These are phyloP conservation scores for Cicer chorassanicum DNA, from an alignment of 306 rosid genomes.

Conservation along the genomic window DNA sequence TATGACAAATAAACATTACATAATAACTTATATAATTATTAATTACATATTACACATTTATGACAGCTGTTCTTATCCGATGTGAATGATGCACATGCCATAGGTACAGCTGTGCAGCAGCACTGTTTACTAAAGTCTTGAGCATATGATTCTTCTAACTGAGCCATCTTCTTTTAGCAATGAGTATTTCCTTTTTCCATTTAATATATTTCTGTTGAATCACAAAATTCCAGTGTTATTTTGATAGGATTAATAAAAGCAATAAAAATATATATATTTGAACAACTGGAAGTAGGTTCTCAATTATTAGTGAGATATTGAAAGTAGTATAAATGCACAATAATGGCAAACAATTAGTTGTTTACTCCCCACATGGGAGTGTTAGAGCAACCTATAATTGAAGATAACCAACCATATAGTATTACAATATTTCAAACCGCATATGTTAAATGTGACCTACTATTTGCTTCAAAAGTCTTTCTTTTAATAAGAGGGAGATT, in stretches of 20 bases:
- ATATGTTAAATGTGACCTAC: too few relatives aligned
- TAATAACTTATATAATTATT: constrained; percentile 2
- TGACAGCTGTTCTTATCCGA: constrained; percentile 17
- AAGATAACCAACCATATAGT: too few relatives aligned
- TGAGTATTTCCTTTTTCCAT: neutral
- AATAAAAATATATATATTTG: neutral
- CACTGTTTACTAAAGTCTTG: constrained; percentile 11
- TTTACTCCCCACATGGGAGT: neutral
- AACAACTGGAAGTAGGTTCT: neutral
- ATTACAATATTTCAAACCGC: neutral
- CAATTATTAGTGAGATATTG: neutral
- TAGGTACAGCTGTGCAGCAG: neutral
- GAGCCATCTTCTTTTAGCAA: constrained; percentile 13
- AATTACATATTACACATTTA: constrained; percentile 10
- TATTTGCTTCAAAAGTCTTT: too few relatives aligned
- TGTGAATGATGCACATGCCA: constrained; percentile 34
- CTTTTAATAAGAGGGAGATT: too few relatives aligned
- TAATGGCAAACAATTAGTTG: constrained; percentile 4
- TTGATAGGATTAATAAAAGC: constrained; percentile 12
- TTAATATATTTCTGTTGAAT: constrained; percentile 30
- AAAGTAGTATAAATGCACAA: neutral
- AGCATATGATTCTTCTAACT: constrained; percentile 27
- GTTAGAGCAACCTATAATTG: too few relatives aligned
- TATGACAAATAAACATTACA: constrained; percentile 21
- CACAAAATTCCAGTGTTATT: constrained; percentile 10